These are phyloP conservation scores for Glonium stellatum DNA, from an alignment of 495 filamentous ascomycete genomes.

Conservation along the genomic window DNA sequence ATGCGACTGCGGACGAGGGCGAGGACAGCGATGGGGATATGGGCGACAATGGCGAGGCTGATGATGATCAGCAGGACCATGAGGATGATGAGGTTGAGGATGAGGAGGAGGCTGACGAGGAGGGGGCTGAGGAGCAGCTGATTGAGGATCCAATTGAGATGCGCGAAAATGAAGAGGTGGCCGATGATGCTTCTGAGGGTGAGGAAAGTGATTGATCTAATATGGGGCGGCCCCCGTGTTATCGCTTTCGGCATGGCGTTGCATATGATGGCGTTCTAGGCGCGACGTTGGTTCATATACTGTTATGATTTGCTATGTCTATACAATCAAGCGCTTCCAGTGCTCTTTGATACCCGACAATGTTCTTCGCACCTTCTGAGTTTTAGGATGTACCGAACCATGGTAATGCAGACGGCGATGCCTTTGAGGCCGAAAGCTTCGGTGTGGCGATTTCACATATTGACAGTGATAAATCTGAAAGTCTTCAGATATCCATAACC, in stretches of 20 bases:
- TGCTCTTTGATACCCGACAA: background rate
- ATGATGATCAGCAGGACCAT: constrained; percentile 42
- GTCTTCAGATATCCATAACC: no score
- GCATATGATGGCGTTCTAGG: constrained; percentile 1
- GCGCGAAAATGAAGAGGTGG: constrained; percentile 40
- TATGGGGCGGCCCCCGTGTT: background rate
- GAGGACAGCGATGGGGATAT: constrained; percentile 9
- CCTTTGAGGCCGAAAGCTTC: no score
- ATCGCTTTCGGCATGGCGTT: background rate
- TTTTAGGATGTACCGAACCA: no score
- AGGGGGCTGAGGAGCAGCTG: constrained; percentile 43
- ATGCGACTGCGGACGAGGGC: constrained; percentile 6
- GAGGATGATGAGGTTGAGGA: constrained; percentile 48
- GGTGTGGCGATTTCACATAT: no score
- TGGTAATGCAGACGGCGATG: no score
- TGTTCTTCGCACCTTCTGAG: background rate
- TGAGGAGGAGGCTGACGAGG: constrained; percentile 50
- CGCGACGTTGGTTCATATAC: background rate
- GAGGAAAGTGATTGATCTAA: constrained; percentile 35
- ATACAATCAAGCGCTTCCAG: background rate
- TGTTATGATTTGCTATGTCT: background rate
- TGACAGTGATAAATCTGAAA: no score
- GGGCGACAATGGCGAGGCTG: constrained; percentile 23
- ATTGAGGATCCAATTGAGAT: constrained; percentile 45
- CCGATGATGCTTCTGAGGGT: constrained; percentile 36